Base-by-base conservation (phyloP, 768 basidiomycete species). In the Lanmaoa rubissima region DNA sequence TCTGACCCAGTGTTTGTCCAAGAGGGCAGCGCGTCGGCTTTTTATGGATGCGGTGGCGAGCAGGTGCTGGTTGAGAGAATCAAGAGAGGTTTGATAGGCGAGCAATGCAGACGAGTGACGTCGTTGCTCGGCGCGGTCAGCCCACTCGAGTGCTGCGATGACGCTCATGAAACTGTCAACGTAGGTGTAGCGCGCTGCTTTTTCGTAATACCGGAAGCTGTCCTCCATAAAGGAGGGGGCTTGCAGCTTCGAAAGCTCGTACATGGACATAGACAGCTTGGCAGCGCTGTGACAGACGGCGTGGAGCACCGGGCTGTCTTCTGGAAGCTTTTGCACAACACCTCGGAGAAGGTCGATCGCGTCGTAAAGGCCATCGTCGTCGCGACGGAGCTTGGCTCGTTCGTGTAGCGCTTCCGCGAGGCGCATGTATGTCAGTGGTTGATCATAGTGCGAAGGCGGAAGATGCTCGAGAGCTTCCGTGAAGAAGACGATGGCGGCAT, bases 31-130 rank as follows among this genome's bases (percentile, higher is more conserved):
- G 3, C 58, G 64, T 36, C 68, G 61, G 26, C 46, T 38, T 39
- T 59, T 55, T 34, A 69, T 41, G 8, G 66, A 66, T 9, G 66
- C 51, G 17, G 52, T 59, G 16, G 43, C 32, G 34, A 68, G 54
- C 0, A 69, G 35, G 42, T 69, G 58, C 19, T 56, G 60, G 26
- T 68, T 48, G 10, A 69, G 64, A 9, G 47, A 55, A 11, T 7
- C n/a, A 9, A 69, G 53, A 11, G 54, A 57, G 2, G 57, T 56
- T 52, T 55, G 57, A 43, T 71, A 69, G 13, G 68, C 68, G 34
- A 57, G 54, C 36, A 69, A 31, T 49, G 53, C 58, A 1, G 69
- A 69, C 2, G 55, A 26, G 50, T 69, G 67, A 9, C 34, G 36
- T 0, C 9, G 19, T 24, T 36, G 17, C 14, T 62, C 51, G 1